These are phyloP conservation scores for Trametes cinnabarina DNA, from an alignment of 768 basidiomycete genomes.

Conservation along the genomic window DNA sequence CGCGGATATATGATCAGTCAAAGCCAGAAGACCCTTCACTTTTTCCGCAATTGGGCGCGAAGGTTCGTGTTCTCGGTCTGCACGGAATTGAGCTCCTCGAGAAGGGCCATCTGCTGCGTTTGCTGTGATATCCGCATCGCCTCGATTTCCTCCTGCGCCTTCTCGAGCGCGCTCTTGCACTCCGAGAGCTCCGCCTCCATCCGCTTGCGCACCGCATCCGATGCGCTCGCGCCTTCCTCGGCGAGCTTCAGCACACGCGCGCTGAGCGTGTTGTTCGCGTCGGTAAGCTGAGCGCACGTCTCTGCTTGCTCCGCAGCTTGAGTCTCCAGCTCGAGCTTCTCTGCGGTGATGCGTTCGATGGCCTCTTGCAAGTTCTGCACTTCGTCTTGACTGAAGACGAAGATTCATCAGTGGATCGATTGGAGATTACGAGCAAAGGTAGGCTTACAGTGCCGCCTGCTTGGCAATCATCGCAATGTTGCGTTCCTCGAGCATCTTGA, in stretches of 20 bases:
- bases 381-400: slow-evolving; percentile 59
- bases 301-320: slow-evolving; percentile 72
- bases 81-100: slow-evolving; percentile 85
- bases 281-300: slow-evolving; percentile 66
- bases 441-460: slow-evolving; percentile 55
- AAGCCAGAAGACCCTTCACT: neutral
- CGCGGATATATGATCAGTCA: neutral
- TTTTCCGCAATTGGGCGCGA: slow-evolving; percentile 62
- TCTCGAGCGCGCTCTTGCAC: slow-evolving; percentile 56
- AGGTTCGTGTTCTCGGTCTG: slow-evolving; percentile 76
- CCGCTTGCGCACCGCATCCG: slow-evolving; percentile 51
- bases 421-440: neutral
- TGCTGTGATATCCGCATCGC: slow-evolving; percentile 70
- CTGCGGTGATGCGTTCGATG: slow-evolving; percentile 56
- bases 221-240: slow-evolving; percentile 59
- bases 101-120: slow-evolving; percentile 74
- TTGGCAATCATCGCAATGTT: slow-evolving; percentile 51
- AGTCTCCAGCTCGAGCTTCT: slow-evolving; percentile 69
- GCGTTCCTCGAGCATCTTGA: slow-evolving; percentile 74
- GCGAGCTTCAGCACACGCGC: slow-evolving; percentile 70
- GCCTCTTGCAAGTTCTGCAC: slow-evolving; percentile 55
- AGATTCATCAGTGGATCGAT: neutral
- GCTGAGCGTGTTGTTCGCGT: slow-evolving; percentile 76
- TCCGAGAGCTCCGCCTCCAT: slow-evolving; percentile 65
- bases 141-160: slow-evolving; percentile 67